Conservation (phyloP, 108 stramenopile species). For the Chaetoceros muelleri region DNA sequence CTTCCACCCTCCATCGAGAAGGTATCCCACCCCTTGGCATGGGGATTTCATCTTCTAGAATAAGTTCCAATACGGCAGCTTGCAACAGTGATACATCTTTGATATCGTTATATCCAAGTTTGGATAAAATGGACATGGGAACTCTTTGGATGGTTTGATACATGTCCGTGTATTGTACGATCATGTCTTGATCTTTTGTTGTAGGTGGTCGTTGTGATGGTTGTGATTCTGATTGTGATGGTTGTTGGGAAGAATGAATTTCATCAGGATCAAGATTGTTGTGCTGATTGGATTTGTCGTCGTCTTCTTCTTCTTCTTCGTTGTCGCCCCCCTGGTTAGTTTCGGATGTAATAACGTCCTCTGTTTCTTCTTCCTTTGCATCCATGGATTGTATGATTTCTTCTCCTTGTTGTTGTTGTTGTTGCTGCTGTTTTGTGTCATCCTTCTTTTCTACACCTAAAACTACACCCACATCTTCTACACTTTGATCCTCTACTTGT, state of each 20-base stretch:
- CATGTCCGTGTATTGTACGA: slow-evolving; percentile 9
- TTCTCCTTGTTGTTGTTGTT: too few relatives aligned
- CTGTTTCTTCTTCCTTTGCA: background rate
- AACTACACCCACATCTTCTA: background rate
- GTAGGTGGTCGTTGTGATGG: too few relatives aligned
- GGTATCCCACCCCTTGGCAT: slow-evolving; percentile 50
- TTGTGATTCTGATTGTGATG: too few relatives aligned
- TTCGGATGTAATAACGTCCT: background rate
- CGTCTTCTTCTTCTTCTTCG: background rate
- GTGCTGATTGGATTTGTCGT: background rate
- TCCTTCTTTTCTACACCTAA: background rate
- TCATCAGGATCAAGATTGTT: background rate
- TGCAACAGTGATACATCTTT: slow-evolving; percentile 34
- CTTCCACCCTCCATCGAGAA: slow-evolving; percentile 36
- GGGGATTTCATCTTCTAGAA: slow-evolving; percentile 37
- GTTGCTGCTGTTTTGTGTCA: background rate
- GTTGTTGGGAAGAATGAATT: too few relatives aligned
- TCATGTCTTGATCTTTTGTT: too few relatives aligned
- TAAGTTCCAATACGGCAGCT: slow-evolving; percentile 40
- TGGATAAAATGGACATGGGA: slow-evolving; percentile 21
- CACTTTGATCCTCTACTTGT: background rate
- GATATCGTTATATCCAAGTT: slow-evolving; percentile 39
- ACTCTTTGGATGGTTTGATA: slow-evolving; percentile 3
- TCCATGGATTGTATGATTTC: background rate
- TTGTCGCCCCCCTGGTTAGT: background rate